These are phyloP conservation scores for Aureobasidium sp. DNA, from an alignment of 2,329 filamentous ascomycete species.

Conservation along the genomic window DNA sequence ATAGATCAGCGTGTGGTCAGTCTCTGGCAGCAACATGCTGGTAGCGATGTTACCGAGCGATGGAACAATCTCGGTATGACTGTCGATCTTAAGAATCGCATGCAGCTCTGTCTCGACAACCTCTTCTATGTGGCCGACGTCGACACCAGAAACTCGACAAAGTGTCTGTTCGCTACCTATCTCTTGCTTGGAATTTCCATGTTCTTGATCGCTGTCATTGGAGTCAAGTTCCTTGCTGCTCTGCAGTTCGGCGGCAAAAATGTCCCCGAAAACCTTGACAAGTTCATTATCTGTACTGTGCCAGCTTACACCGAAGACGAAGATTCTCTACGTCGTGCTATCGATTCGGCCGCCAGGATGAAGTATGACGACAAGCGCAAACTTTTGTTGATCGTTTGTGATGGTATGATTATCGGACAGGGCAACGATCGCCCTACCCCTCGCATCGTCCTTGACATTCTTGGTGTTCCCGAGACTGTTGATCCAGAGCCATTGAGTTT, in stretches of 20 bases:
- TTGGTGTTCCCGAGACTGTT: conserved; percentile 86
- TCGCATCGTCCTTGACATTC: conserved; percentile 91
- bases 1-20: conserved; percentile 69
- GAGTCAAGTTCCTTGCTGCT: conserved; percentile 94
- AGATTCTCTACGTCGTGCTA: conserved; percentile 90
- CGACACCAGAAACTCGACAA: conserved; percentile 79
- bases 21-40: conserved; percentile 70
- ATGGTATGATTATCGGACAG: conserved; percentile 99
- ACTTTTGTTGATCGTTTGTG: conserved; percentile 83
- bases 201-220: conserved; percentile 72
- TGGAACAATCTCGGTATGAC: conserved; percentile 67
- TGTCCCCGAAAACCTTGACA: conserved; percentile 90
- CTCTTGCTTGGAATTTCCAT: conserved; percentile 80
- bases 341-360: conserved; percentile 93
- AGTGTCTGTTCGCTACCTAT: conserved; percentile 83
- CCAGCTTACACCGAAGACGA: conserved; percentile 98
- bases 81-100: conserved; percentile 51
- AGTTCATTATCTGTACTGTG: conserved; percentile 96
- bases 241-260: conserved; percentile 90
- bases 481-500: conserved; percentile 96
- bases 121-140: conserved; percentile 90
- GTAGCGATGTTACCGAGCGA: conserved; percentile 73
- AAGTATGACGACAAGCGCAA: conserved; percentile 98
- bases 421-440: conserved; percentile 95
- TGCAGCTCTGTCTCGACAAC: conserved; percentile 82